Conservation (phyloP, 1,284 basidiomycete genomes). For the Pascua guehoae region DNA sequence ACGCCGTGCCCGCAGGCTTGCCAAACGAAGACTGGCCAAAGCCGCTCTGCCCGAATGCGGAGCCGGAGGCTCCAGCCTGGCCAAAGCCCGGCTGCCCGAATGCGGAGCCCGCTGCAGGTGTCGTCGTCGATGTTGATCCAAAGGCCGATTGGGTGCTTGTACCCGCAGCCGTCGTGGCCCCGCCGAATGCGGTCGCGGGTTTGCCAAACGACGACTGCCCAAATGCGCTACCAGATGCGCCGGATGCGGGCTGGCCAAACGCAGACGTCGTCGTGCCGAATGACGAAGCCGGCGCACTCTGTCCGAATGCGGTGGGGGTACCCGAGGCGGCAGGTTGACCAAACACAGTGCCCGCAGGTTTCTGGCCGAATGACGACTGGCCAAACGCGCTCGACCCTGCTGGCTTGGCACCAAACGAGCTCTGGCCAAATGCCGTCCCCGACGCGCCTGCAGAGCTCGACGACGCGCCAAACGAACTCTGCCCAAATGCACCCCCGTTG, state of each 20-base stretch:
- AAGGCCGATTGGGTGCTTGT: neutral
- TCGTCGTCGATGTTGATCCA: neutral
- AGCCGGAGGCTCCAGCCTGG: neutral
- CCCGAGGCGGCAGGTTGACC: slow-evolving; percentile 15
- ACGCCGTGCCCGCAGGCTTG: neutral
- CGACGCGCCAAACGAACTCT: slow-evolving; percentile 12
- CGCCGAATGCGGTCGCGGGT: slow-evolving; percentile 8
- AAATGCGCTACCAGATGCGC: slow-evolving; percentile 29
- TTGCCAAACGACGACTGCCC: slow-evolving; percentile 30
- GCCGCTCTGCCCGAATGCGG: slow-evolving; percentile 1
- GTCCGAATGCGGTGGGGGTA: slow-evolving; percentile 18
- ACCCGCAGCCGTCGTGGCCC: neutral
- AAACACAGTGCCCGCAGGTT: slow-evolving; percentile 10
- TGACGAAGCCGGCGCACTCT: neutral
- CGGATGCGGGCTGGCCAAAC: slow-evolving; percentile 11
- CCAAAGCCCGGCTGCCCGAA: slow-evolving; percentile 4
- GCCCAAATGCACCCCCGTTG: slow-evolving; percentile 3
- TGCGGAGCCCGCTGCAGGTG: neutral
- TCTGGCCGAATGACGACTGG: slow-evolving; percentile 9
- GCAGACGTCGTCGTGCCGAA: slow-evolving; percentile 3
- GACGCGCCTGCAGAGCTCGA: neutral
- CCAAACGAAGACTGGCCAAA: slow-evolving; percentile 3
- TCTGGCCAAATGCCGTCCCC: slow-evolving; percentile 10
- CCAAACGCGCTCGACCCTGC: slow-evolving; percentile 9
- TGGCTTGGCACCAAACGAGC: slow-evolving; percentile 9